These are phyloP conservation scores for Parascedosporium putredinis DNA, from an alignment of 2,329 filamentous ascomycete genomes.

Conservation along the genomic window DNA sequence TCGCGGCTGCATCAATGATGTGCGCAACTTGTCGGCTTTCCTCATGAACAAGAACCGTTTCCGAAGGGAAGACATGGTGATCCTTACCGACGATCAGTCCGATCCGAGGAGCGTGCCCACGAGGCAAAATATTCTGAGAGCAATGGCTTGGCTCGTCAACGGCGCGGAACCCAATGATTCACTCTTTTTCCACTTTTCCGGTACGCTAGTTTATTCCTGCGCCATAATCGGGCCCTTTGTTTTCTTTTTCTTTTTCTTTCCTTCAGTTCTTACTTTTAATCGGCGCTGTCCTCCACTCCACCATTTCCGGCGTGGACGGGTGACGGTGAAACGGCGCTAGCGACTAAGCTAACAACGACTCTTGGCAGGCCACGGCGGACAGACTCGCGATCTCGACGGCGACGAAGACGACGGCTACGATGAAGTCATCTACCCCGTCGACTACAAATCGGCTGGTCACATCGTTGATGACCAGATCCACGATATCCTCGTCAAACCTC, in stretches of 20 bases:
- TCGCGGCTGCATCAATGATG: conserved; percentile 49
- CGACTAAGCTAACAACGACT: no score
- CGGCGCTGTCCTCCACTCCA: no score
- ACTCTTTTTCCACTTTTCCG: conserved; percentile 51
- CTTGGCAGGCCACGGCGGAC: conserved; percentile 38
- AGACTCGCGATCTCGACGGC: conserved; percentile 44
- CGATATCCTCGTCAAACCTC: conserved; percentile 49
- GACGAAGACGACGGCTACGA: conserved; percentile 48
- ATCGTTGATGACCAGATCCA: conserved; percentile 52
- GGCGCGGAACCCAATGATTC: conserved; percentile 46
- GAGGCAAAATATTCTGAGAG: conserved; percentile 42
- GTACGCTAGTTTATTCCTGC: no score
- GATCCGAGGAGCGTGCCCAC: conserved; percentile 47
- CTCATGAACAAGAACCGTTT: conserved; percentile 43
- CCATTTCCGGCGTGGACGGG: no score
- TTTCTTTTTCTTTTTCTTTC: no score
- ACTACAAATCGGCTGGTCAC: conserved; percentile 41
- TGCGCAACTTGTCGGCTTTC: conserved; percentile 48
- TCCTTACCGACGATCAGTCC: conserved; percentile 46
- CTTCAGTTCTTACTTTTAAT: no score
- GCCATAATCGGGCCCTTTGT: no score
- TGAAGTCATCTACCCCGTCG: conserved; percentile 48
- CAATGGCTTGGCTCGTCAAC: conserved; percentile 50
- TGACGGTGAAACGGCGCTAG: no score
- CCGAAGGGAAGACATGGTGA: conserved; percentile 48